Evolutionary conservation across 495 filamentous ascomycete species (phyloP).

Genomic region (Parathielavia appendiculata): DNA sequence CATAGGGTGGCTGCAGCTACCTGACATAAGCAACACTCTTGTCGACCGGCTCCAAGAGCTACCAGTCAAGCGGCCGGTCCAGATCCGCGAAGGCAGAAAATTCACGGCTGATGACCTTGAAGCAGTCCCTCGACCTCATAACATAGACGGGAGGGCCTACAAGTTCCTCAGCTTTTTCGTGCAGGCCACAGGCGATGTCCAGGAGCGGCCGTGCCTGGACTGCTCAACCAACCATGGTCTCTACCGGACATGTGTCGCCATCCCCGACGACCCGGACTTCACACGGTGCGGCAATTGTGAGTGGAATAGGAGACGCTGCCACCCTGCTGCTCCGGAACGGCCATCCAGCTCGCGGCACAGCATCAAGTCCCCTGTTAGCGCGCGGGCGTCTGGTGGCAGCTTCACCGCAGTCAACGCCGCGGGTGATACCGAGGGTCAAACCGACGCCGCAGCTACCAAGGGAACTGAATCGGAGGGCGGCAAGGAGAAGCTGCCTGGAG

Average conservation of each 20-base stretch:
- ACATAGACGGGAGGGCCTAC: slow-evolving; percentile 23
- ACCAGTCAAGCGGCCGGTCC: slow-evolving; percentile 26
- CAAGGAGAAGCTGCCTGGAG: neutral
- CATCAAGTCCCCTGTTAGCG: neutral
- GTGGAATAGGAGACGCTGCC: slow-evolving; percentile 31
- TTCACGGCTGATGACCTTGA: slow-evolving; percentile 26
- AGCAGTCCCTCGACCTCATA: slow-evolving; percentile 19
- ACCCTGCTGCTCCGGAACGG: slow-evolving; percentile 3
- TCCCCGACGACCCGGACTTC: slow-evolving; percentile 23
- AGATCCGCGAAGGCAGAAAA: slow-evolving; percentile 25
- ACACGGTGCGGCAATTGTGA: slow-evolving; percentile 35
- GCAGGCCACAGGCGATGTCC: slow-evolving; percentile 29
- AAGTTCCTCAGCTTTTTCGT: slow-evolving; percentile 33
- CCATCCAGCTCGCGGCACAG: slow-evolving; percentile 5
- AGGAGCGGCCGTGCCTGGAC: slow-evolving; percentile 21
- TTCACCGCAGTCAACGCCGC: slow-evolving; percentile 29
- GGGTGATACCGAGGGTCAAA: neutral
- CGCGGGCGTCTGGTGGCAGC: slow-evolving; percentile 1
- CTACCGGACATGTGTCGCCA: slow-evolving; percentile 26
- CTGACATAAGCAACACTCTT: slow-evolving; percentile 17
- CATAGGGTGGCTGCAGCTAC: slow-evolving; percentile 18
- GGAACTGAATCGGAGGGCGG: neutral
- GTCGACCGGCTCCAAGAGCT: slow-evolving; percentile 14
- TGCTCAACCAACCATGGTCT: slow-evolving; percentile 24
- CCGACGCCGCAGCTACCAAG: neutral